Base-by-base conservation (phyloP, 78 protist genomes). In the Dictyostelium capitatum region DNA sequence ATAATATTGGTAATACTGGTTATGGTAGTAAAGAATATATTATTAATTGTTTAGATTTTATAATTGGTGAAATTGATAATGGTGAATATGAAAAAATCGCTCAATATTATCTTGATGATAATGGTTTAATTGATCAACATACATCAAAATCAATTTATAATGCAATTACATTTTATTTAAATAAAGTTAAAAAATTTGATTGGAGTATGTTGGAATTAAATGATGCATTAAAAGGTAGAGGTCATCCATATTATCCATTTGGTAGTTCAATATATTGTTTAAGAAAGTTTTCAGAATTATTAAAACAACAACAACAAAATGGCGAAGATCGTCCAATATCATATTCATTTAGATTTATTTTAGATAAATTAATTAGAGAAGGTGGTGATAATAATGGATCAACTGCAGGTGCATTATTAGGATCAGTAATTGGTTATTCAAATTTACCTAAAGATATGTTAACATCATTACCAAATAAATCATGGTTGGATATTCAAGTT, bases 321-420 rank as follows among this genome's bases (percentile, higher is more conserved):
- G 23, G 67, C n/a, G 25, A 14, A 7, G 32, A 23, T 8, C 17
- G 67, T 57, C 0, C 3, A n/a, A 20, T 57, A 57, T 6, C 30
- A 12, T 30, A 32, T 12, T 20, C 17, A 37, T 92, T 89, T 30
- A 82, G 91, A 56, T 43, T 64, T 14, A 79, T 78, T 20, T 41
- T 92, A 15, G 59, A 85, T 64, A 46, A 37, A 14, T 19, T 92
- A 23, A 80, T 80, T 62, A 79, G 80, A 70, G 79, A 92, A 37
- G 85, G 95, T 80, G 96, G 96, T 28, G 95, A 91, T 65, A 82
- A 85, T 10, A 79, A 91, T 78, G 96, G 77, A 23, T 79, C 96
- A 19, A 83, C 37, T 41, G 48, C 77, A 17, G 96, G 96, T 43
- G 92, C 96, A 48, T 62, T 94, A 6, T 11, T 94, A 82, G 96